These are phyloP conservation scores for Zygosaccharomyces lentus DNA, from an alignment of 805 yeast genomes.

Conservation along the genomic window DNA sequence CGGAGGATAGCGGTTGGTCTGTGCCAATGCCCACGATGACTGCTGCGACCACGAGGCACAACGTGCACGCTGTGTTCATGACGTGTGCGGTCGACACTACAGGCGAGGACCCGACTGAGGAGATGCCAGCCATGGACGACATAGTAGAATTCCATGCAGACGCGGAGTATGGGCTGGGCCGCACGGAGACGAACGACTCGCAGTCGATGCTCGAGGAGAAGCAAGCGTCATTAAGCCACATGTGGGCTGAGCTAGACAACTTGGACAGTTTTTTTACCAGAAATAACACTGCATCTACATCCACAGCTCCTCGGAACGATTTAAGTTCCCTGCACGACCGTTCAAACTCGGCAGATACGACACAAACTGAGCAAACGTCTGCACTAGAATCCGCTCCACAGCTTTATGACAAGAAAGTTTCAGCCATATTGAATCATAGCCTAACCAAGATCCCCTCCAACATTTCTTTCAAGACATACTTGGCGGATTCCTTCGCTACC, in stretches of 20 bases:
- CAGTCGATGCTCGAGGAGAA: conserved; percentile 47
- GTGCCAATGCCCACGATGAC: conserved; percentile 92
- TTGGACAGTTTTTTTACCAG: conserved; percentile 84
- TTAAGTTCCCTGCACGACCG: conserved; percentile 34
- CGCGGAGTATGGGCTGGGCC: conserved; percentile 28
- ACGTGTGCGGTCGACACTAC: conserved; percentile 53
- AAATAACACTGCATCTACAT: conserved; percentile 34
- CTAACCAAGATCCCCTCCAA: conserved; percentile 71
- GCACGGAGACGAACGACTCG: conserved; percentile 29
- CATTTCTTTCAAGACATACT: conserved; percentile 68
- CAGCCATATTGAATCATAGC: conserved; percentile 67
- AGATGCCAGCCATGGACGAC: conserved; percentile 24
- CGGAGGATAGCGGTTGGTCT: conserved; percentile 92
- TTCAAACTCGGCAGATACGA: conserved; percentile 58
- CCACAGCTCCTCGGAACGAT: conserved; percentile 15
- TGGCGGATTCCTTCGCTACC: conserved; percentile 60
- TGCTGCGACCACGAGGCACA: conserved; percentile 82
- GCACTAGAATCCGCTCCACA: conserved; percentile 73
- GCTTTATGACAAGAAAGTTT: conserved; percentile 73
- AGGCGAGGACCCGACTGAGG: conserved; percentile 19
- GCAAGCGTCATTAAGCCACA: conserved; percentile 75
- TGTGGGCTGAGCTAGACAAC: conserved; percentile 90
- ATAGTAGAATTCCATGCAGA: conserved; percentile 34
- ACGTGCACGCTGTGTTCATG: conserved; percentile 91
- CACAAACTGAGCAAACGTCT: conserved; percentile 43